Base-by-base conservation (phyloP, 2,329 filamentous ascomycete genomes). In the Fusarium tanahbumbuense region DNA sequence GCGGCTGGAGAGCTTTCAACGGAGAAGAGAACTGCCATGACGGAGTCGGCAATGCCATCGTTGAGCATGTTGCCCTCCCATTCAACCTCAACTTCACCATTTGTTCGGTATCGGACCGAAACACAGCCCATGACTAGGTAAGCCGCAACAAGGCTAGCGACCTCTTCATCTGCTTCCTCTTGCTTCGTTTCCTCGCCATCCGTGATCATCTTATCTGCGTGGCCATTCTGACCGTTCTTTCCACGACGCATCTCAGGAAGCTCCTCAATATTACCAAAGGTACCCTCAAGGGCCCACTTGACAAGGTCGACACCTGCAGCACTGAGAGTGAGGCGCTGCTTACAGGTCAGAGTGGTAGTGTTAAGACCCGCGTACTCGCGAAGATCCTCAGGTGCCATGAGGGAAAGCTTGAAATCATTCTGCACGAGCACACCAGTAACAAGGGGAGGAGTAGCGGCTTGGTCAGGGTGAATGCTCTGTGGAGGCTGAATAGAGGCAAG, bases 61-160 rank as follows among this genome's bases (percentile, higher is more conserved):
- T 98, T 99, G 76, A 98, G 91, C 83, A 97, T 92, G 78, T 98
- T 99, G 61, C 94, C 96, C 79, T 98, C 95, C 96, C 96, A 99
- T 81, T 97, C 94, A 5, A 98, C 85, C 78, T 97, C 94, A 8
- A 98, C 88, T 76, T 96, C 91, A 59, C 94, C 92, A 71, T 89
- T 91, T 67, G 85, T 87, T 68, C 87, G 87, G 80, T 96, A 94
- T 22, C 91, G 88, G n/a, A 98, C 89, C 10, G 89, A 89, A 28
- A 98, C 90, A 79, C 92, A 96, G 69, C 94, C 95, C 95, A 99
- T 98, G 75, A 99, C 89, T 28, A 89, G 81, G 73, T 91, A 91
- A 6, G 87, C 83, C 54, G 88, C 82, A 64, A 87, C 78, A 62
- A 88, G 78, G 72, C 82, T 80, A 8, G 85, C 80, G 20, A 91